These are phyloP conservation scores for Globisporangium middletonii DNA, from an alignment of 352 stramenopile genomes.

Conservation along the genomic window DNA sequence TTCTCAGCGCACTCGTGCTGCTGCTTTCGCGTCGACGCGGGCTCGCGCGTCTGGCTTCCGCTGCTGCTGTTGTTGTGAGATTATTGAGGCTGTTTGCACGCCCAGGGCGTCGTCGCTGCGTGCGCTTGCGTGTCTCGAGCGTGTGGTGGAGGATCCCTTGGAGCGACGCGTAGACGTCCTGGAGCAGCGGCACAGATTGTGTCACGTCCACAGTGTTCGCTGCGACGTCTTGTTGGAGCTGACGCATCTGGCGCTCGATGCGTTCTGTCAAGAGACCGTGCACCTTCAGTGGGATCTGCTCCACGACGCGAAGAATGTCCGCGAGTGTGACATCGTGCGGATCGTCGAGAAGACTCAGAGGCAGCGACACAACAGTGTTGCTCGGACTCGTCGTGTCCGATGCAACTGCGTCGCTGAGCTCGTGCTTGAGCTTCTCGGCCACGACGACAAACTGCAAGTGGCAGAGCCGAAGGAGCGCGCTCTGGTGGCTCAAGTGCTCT, in stretches of 20 bases:
- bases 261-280: slow-evolving; percentile 18
- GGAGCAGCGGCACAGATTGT: slow-evolving; percentile 23
- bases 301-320: slow-evolving; percentile 19
- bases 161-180: slow-evolving; percentile 40
- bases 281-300: slow-evolving; percentile 32
- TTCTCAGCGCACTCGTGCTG: slow-evolving; percentile 13
- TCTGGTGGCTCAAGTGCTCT: slow-evolving; percentile 15
- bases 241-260: slow-evolving; percentile 22
- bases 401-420: slow-evolving; percentile 19
- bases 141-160: slow-evolving; percentile 32
- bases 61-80: background rate
- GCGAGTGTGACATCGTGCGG: slow-evolving; percentile 6
- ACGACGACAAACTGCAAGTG: slow-evolving; percentile 37
- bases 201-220: slow-evolving; percentile 17
- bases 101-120: slow-evolving; percentile 15
- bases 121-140: slow-evolving; percentile 21
- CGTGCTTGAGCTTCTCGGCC: slow-evolving; percentile 39
- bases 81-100: slow-evolving; percentile 14
- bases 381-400: slow-evolving; percentile 12
- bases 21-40: slow-evolving; percentile 4
- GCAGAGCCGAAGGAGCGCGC: slow-evolving; percentile 29
- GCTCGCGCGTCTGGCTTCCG: background rate
- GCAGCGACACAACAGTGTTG: slow-evolving; percentile 26
- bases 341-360: slow-evolving; percentile 9
- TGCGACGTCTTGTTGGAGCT: slow-evolving; percentile 19